These are phyloP conservation scores for Psilocybe cyanescens DNA, from an alignment of 768 basidiomycete genomes.

Conservation along the genomic window DNA sequence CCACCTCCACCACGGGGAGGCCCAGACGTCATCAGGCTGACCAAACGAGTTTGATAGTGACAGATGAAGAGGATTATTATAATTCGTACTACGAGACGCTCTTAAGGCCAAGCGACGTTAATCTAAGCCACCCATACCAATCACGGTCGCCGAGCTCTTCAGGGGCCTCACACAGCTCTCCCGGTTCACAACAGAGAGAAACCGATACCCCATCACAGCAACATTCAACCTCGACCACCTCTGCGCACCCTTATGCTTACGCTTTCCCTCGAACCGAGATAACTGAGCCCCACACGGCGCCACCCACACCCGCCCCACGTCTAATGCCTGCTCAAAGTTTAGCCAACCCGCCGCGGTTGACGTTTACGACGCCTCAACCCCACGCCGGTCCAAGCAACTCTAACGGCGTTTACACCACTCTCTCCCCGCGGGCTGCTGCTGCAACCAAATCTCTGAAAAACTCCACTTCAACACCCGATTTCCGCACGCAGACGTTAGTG, in stretches of 20 bases:
- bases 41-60: slow-evolving; percentile 8
- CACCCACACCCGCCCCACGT: slow-evolving; percentile 17
- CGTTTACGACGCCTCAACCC: slow-evolving; percentile 29
- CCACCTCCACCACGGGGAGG: neutral
- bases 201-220: slow-evolving; percentile 20
- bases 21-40: slow-evolving; percentile 6
- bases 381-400: slow-evolving; percentile 11
- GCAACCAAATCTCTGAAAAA: slow-evolving; percentile 44
- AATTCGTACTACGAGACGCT: slow-evolving; percentile 54
- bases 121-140: slow-evolving; percentile 2
- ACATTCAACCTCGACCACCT: slow-evolving; percentile 29
- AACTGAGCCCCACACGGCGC: slow-evolving; percentile 13
- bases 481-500: slow-evolving; percentile 34
- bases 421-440: slow-evolving; percentile 14
- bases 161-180: slow-evolving; percentile 6
- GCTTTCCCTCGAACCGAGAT: slow-evolving; percentile 28
- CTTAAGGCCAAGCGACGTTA: slow-evolving; percentile 16
- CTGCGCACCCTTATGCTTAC: slow-evolving; percentile 57
- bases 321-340: slow-evolving; percentile 7
- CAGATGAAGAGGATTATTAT: slow-evolving; percentile 46
- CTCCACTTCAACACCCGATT: slow-evolving; percentile 70
- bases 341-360: slow-evolving; percentile 28
- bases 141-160: slow-evolving; percentile 12
- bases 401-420: slow-evolving; percentile 24
- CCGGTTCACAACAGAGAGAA: neutral